phyloP scores from a whole-genome alignment of 345 rosid species.

The Eucalyptus guilfoylei region DNA sequence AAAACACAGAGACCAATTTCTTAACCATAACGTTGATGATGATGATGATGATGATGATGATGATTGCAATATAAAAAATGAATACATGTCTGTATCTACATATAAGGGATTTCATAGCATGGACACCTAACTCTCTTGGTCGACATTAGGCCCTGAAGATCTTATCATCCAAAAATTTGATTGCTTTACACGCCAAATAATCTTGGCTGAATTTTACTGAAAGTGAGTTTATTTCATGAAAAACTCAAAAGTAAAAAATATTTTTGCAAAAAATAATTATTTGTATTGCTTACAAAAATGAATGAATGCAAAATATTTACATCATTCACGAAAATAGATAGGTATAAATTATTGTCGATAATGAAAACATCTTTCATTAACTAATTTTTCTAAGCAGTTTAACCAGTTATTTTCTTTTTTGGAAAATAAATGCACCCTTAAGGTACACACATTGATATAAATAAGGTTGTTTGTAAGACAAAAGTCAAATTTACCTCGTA shows the following conservation, averaged over 20 bases:
- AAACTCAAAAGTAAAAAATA: accelerated
- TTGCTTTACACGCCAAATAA: not conserved
- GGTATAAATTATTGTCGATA: accelerated
- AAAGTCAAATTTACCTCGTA: slow-evolving; percentile 12
- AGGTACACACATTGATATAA: not conserved
- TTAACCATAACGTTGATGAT: not conserved
- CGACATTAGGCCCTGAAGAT: not conserved
- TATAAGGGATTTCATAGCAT: not conserved
- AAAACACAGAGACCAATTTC: not conserved
- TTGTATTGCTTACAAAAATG: no score
- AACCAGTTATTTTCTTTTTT: no score
- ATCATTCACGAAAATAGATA: not conserved
- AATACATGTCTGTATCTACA: not conserved
- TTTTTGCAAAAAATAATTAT: no score
- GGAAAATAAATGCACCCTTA: not conserved
- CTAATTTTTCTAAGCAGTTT: accelerated
- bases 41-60: not conserved
- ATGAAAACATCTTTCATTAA: accelerated
- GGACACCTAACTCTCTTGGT: not conserved
- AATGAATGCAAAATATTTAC: no score
- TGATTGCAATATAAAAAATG: not conserved
- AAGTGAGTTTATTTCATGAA: not conserved
- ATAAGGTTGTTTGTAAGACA: not conserved
- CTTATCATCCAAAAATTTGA: not conserved
- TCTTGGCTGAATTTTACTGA: not conserved